A percentile compares a stretch with the other conserved stretches of the same genome.
phyloP scores from a whole-genome alignment of 768 basidiomycete species.

The Podaxis sp. region DNA sequence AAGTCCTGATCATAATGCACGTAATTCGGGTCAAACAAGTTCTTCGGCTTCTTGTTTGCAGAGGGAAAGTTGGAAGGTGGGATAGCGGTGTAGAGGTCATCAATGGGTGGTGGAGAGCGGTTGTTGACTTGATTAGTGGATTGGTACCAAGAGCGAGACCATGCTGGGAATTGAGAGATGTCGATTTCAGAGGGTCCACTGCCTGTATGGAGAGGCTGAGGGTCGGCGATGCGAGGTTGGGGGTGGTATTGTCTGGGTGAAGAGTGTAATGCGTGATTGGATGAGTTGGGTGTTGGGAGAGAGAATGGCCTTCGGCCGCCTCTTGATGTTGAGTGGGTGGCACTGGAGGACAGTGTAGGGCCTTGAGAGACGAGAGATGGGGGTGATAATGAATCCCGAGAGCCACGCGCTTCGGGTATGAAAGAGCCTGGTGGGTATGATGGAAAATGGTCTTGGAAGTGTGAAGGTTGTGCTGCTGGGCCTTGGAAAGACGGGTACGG shows the following conservation, averaged over 20 bases:
- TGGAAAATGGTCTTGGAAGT: conserved; percentile 23
- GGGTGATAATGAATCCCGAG: conserved; percentile 25
- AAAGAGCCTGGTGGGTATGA: conserved; percentile 29
- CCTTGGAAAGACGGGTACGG: conserved; percentile 31
- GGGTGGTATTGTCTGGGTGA: conserved; percentile 21
- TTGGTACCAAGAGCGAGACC: conserved; percentile 64
- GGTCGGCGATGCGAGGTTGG: conserved; percentile 20
- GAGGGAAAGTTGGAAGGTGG: conserved; percentile 35
- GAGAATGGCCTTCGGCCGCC: conserved; percentile 45
- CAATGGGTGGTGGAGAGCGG: conserved; percentile 20
- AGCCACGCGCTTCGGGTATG: conserved; percentile 21
- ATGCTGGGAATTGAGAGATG: conserved; percentile 61
- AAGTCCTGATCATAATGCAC: conserved; percentile 27
- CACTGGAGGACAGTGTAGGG: conserved; percentile 40
- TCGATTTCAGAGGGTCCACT: conserved; percentile 44
- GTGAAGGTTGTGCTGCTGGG: conserved; percentile 14
- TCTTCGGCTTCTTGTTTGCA: conserved; percentile 20
- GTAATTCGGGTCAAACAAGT: conserved; percentile 19
- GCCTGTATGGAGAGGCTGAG: conserved; percentile 11
- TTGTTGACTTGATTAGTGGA: conserved; percentile 18
- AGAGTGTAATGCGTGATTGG: conserved; percentile 25
- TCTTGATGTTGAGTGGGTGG: conserved; percentile 24
- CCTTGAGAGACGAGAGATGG: conserved; percentile 46
- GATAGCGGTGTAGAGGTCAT: conserved; percentile 24
- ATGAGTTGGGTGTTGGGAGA: conserved; percentile 38